These are phyloP conservation scores for Drechmeria coniospora DNA, from an alignment of 2,329 filamentous ascomycete genomes.

Conservation along the genomic window DNA sequence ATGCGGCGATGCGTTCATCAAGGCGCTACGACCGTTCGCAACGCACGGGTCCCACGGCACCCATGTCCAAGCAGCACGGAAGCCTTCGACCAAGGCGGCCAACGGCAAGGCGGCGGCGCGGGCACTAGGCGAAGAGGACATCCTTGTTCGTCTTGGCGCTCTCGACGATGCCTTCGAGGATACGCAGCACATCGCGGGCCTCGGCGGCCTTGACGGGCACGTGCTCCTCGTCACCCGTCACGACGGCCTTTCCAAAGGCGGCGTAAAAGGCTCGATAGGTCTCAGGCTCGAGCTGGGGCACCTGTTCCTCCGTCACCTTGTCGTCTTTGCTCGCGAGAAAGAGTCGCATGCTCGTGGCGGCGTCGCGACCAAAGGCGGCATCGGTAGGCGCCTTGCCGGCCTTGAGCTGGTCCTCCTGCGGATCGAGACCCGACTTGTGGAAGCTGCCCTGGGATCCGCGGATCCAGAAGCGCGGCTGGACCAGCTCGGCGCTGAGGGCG, in stretches of 20 bases:
- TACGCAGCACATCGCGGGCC: conserved; percentile 35
- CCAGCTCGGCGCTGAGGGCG: conserved; percentile 50
- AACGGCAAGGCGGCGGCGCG: neutral
- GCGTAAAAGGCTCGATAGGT: conserved; percentile 58
- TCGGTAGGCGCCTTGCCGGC: conserved; percentile 46
- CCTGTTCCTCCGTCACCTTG: conserved; percentile 30
- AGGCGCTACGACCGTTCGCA: too few species aligned
- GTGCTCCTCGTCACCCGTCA: conserved; percentile 30
- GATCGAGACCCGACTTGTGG: conserved; percentile 55
- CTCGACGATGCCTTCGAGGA: conserved; percentile 36
- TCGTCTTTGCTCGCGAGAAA: conserved; percentile 37
- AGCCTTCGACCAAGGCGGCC: neutral
- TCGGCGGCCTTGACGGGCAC: conserved; percentile 37
- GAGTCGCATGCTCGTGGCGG: conserved; percentile 41
- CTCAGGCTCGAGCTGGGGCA: conserved; percentile 44
- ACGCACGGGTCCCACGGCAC: too few species aligned
- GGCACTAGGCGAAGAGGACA: conserved; percentile 17
- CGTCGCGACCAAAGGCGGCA: conserved; percentile 49
- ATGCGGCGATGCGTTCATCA: too few species aligned
- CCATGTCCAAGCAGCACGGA: too few species aligned
- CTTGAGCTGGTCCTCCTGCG: conserved; percentile 61
- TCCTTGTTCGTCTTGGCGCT: conserved; percentile 33
- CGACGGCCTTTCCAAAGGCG: conserved; percentile 30
- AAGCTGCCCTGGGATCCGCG: conserved; percentile 60
- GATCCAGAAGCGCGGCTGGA: conserved; percentile 64